These are phyloP conservation scores for Lanmaoa rubissima DNA, from an alignment of 768 basidiomycete species.

Conservation along the genomic window DNA sequence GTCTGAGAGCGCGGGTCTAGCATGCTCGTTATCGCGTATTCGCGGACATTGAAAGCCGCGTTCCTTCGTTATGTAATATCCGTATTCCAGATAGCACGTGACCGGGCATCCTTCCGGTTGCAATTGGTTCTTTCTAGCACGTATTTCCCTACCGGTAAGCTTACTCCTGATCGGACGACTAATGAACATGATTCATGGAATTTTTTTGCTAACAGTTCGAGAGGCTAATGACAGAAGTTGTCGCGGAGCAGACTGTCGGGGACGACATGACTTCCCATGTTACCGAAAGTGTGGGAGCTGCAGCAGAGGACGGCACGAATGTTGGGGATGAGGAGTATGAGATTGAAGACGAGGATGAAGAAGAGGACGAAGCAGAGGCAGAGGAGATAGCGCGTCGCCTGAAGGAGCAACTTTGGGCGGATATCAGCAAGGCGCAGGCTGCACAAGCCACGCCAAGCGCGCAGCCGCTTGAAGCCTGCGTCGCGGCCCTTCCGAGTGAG, in stretches of 20 bases:
- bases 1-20: slow-evolving; percentile 3
- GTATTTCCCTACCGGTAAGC: slow-evolving; percentile 13
- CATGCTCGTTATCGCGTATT: slow-evolving; percentile 11
- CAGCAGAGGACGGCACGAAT: slow-evolving; percentile 30
- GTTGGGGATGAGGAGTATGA: slow-evolving; percentile 45
- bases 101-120: neutral
- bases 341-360: slow-evolving; percentile 56
- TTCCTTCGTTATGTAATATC: slow-evolving; percentile 3
- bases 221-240: slow-evolving; percentile 14
- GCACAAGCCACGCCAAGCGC: slow-evolving; percentile 32
- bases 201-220: neutral
- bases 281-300: neutral
- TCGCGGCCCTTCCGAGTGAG: neutral
- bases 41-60: slow-evolving; percentile 20
- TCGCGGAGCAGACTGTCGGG: slow-evolving; percentile 5
- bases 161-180: slow-evolving; percentile 1
- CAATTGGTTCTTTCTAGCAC: neutral
- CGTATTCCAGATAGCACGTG: slow-evolving; percentile 12
- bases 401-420: slow-evolving; percentile 77
- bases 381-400: slow-evolving; percentile 71
- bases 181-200: slow-evolving; percentile 7
- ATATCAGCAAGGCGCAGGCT: slow-evolving; percentile 63
- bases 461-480: slow-evolving; percentile 2
- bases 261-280: neutral
- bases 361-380: slow-evolving; percentile 58